Evolutionary conservation across 2,329 filamentous ascomycete species (phyloP).

Genomic region (Ascochyta clinopodiicola): DNA sequence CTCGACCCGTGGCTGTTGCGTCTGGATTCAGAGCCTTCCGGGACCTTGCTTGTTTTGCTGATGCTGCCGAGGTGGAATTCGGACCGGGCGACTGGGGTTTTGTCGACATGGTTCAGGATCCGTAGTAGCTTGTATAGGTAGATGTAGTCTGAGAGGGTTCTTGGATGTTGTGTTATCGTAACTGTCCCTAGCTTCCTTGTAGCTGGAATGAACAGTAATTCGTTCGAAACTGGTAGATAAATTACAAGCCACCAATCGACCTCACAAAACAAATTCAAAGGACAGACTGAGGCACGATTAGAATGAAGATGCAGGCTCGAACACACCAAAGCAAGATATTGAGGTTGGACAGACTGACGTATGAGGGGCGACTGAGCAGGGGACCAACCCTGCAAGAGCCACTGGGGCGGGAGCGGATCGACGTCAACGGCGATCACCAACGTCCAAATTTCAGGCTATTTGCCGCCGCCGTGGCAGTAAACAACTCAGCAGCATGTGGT

Average conservation of each 20-base stretch:
- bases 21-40: conserved; percentile 25
- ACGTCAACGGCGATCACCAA: conserved; percentile 28
- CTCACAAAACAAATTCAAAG: neutral
- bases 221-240: neutral
- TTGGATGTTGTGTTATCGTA: neutral
- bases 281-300: neutral
- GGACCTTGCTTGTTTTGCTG: conserved; percentile 32
- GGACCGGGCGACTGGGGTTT: conserved; percentile 36
- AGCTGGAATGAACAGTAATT: neutral
- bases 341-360: conserved; percentile 45
- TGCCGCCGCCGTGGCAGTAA: too few relatives aligned
- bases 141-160: neutral
- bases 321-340: conserved; percentile 35
- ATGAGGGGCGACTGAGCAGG: conserved; percentile 38
- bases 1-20: conserved; percentile 20
- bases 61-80: conserved; percentile 24
- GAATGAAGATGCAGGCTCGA: neutral
- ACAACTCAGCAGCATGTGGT: neutral
- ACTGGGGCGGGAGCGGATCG: conserved; percentile 22
- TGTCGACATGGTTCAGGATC: conserved; percentile 27
- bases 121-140: neutral
- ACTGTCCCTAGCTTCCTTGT: neutral
- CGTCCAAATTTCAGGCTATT: neutral
- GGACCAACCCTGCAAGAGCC: conserved; percentile 20
- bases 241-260: too few relatives aligned